Conservation (phyloP, 106 monocot species). For the Narthecium ossifragum region DNA sequence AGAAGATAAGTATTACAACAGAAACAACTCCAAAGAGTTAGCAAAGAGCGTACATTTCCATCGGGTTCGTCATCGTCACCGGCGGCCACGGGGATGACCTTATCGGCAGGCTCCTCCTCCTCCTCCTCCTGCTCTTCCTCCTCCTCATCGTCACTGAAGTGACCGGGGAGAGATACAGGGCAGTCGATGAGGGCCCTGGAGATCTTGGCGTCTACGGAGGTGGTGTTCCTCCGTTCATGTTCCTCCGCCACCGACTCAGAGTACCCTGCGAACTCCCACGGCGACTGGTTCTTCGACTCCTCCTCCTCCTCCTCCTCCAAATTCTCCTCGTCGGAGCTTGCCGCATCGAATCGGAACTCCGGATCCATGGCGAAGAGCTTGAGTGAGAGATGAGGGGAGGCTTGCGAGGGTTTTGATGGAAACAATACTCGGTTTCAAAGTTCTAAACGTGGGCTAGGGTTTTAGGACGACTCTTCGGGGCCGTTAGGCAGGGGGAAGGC, state of each 20-base stretch:
- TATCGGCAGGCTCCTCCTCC: slow-evolving; percentile 12
- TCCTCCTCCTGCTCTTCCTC: slow-evolving; percentile 21
- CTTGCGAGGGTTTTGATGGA: too few species aligned
- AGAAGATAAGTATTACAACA: neutral
- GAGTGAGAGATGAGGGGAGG: too few species aligned
- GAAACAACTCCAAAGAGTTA: neutral
- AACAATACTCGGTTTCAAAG: too few species aligned
- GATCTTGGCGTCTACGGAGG: slow-evolving; percentile 88
- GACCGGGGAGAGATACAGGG: slow-evolving; percentile 29
- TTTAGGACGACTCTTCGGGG: too few species aligned
- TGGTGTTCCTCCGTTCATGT: slow-evolving; percentile 58
- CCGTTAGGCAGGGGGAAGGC: too few species aligned
- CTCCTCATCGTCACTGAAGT: slow-evolving; percentile 16
- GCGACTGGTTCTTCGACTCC: slow-evolving; percentile 37
- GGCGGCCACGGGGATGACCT: neutral
- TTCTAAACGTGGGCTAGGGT: too few species aligned
- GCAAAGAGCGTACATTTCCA: neutral
- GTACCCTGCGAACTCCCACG: slow-evolving; percentile 87
- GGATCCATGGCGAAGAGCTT: slow-evolving; percentile 33
- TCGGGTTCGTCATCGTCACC: neutral
- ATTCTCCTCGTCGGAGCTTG: slow-evolving; percentile 44
- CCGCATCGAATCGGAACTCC: slow-evolving; percentile 35
- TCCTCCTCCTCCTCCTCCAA: neutral
- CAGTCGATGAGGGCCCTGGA: slow-evolving; percentile 30
- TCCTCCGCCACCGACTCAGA: slow-evolving; percentile 73